These are phyloP conservation scores for Citrus australasica DNA, from an alignment of 345 rosid genomes.

Conservation along the genomic window DNA sequence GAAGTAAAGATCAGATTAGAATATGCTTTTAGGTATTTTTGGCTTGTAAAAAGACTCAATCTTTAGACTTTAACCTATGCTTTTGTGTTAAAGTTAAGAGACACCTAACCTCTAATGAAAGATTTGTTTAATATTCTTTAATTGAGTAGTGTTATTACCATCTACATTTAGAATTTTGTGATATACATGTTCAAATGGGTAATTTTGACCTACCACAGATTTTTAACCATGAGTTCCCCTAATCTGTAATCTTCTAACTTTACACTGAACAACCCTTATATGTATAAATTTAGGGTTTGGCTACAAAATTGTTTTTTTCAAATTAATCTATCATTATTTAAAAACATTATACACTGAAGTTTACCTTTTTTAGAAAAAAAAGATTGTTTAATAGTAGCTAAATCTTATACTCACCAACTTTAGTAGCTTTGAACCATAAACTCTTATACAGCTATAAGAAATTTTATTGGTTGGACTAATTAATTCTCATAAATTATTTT, in stretches of 20 bases:
- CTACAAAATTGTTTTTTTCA: no score
- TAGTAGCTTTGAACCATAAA: no score
- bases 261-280: neutral
- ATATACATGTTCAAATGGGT: neutral
- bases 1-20: neutral
- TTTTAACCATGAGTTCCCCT: neutral
- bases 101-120: slow-evolving; percentile 22
- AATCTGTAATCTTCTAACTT: neutral
- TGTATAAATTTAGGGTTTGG: no score
- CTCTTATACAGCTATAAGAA: neutral
- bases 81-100: slow-evolving; percentile 19
- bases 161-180: neutral
- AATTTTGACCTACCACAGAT: neutral
- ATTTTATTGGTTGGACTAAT: neutral
- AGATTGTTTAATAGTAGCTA: no score
- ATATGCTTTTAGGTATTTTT: slow-evolving; percentile 12
- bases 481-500: neutral
- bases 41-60: slow-evolving; percentile 25
- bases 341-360: no score
- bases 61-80: slow-evolving; percentile 25
- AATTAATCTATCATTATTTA: no score
- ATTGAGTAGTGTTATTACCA: slow-evolving; percentile 12
- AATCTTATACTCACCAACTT: no score
- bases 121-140: slow-evolving; percentile 1
- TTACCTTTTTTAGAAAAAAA: no score